Evolutionary conservation across 108 stramenopile species (phyloP), one percentile per base, ranked within the genome.

Genomic region (Chaetoceros tenuissimus): DNA sequence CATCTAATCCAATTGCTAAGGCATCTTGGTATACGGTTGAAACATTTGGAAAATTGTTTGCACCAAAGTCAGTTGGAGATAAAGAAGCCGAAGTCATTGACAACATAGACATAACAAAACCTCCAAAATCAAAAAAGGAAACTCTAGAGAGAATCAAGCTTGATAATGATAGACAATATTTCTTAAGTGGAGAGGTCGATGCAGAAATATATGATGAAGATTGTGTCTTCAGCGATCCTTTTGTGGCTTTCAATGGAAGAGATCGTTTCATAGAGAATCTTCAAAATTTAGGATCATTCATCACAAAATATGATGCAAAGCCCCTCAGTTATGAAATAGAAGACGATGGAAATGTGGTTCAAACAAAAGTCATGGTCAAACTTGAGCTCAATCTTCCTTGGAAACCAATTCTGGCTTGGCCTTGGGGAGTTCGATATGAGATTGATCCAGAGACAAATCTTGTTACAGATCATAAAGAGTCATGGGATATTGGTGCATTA

Each of bases 391-490:
- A 82, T 31, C 63, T 95, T 28, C 94, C 94, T 5, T 95, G 94
- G 94, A 89, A 89, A 66, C 94, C 94, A 1, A 73, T 93, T 0
- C 62, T 95, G 24, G 94, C 91, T 17, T 90, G 87, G 89, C 86
- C 82, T 27, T 82, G 80, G 80, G 91, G 92, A 53, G 94, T 92
- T 2, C 67, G 48, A 30, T 90, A 91, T 59, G 51, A 25, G 5
- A 79, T 95, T 61, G 82, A 89, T 62, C 74, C 79, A 16, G 68
- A 77, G 28, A 67, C 89, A 0, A 69, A 55, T 51, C 64, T 86
- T 2, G 76, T 91, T 43, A 79, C 76, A n/a, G 28, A 55, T n/a
- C 89, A 91, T 57, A 59, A 58, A 31, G 89, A 91, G 66, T 69
- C 73, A 10, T 91, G 89, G 89, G 83, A 87, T 62, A 85, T 91